Evolutionary conservation across 768 basidiomycete genomes (phyloP).

Genomic region (Suillus decipiens): DNA sequence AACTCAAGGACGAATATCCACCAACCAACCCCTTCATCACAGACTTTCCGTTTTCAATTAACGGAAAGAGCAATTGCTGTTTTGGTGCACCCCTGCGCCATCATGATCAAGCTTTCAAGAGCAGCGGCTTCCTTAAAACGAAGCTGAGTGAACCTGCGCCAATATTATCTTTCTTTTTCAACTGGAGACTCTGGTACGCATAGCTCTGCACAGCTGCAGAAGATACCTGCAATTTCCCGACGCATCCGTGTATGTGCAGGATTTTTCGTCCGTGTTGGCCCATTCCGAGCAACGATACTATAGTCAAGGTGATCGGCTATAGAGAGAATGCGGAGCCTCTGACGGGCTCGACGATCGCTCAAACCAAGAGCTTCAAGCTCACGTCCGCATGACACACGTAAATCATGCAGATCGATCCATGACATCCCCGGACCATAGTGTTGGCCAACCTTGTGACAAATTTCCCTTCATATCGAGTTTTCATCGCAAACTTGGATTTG

Average conservation of each 20-base stretch:
- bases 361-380: slow-evolving; percentile 55
- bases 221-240: slow-evolving; percentile 67
- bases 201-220: slow-evolving; percentile 51
- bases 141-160: slow-evolving; percentile 72
- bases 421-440: slow-evolving; percentile 6
- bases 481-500: slow-evolving; percentile 6
- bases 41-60: slow-evolving; percentile 68
- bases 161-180: slow-evolving; percentile 68
- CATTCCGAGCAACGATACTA: slow-evolving; percentile 51
- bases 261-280: slow-evolving; percentile 73
- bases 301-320: slow-evolving; percentile 56
- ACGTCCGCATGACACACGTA: slow-evolving; percentile 3
- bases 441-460: slow-evolving; percentile 1
- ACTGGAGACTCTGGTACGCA: slow-evolving; percentile 51
- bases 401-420: slow-evolving; percentile 15
- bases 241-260: slow-evolving; percentile 77
- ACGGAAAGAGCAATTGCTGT: slow-evolving; percentile 61
- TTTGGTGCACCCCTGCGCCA: slow-evolving; percentile 65
- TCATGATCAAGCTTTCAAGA: slow-evolving; percentile 42
- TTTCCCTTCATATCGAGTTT: slow-evolving; percentile 5
- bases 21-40: slow-evolving; percentile 85
- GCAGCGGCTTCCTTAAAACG: slow-evolving; percentile 79
- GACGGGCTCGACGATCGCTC: slow-evolving; percentile 70
- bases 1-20: slow-evolving; percentile 51
- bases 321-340: slow-evolving; percentile 70